phyloP scores from a whole-genome alignment of 106 monocot genomes.

The Dioscorea zingiberensis region DNA sequence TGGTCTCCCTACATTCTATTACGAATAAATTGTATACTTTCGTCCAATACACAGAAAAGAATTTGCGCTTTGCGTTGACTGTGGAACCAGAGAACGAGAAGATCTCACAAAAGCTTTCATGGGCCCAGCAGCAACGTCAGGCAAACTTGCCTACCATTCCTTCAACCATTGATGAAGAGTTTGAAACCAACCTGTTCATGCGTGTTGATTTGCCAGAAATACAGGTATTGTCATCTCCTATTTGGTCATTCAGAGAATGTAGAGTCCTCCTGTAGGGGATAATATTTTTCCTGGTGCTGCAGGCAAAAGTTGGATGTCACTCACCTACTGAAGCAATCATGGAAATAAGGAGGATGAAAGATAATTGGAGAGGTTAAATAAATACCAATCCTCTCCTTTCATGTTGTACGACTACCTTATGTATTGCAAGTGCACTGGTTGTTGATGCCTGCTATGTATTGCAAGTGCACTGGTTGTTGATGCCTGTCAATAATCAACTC shows the following conservation, averaged over 20 bases:
- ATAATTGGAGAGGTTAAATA: constrained; percentile 54
- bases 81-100: constrained; percentile 82
- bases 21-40: no score
- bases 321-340: constrained; percentile 27
- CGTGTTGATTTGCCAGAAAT: constrained; percentile 83
- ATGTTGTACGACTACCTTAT: no score
- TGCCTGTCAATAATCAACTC: no score
- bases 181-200: constrained; percentile 96
- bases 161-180: constrained; percentile 80
- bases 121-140: constrained; percentile 64
- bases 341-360: constrained; percentile 38
- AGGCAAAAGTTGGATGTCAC: constrained; percentile 26
- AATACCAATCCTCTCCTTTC: no score
- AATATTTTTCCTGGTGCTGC: no score
- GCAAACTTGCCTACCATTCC: constrained; percentile 73
- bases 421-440: no score
- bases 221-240: constrained; percentile 35
- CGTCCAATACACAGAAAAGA: constrained; percentile 93
- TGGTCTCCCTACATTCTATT: no score
- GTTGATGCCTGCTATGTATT: no score
- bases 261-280: background rate
- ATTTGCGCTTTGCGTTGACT: constrained; percentile 73
- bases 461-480: no score
- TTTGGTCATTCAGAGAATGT: background rate
- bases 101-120: constrained; percentile 60